Evolutionary conservation across 2,329 filamentous ascomycete genomes (phyloP), one percentile per base, ranked within the genome.

Genomic region (Colletotrichum ledebouriae): DNA sequence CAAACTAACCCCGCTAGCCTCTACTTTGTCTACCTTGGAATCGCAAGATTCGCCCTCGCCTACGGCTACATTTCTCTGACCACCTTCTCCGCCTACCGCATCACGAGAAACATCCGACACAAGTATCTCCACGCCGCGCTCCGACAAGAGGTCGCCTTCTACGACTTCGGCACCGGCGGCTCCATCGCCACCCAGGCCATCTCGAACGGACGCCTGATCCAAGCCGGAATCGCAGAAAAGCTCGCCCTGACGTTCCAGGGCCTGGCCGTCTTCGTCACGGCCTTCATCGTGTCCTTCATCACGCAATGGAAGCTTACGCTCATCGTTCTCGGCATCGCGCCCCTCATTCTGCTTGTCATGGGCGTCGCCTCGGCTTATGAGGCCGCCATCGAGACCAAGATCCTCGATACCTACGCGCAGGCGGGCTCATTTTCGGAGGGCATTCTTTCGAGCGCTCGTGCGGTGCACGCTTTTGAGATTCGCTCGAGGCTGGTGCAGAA

Each of bases 21-120:
- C 6, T 89, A 85, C 73, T 88, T 89, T 71, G 79, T 89, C 29
- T 89, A 88, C 69, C 78, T 89, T 12, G 88, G 87, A 71, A 78
- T 88, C 58, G 86, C 76, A 0, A 83, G 85, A 50, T 85, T 89
- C 67, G 73, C 77, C 22, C 75, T 86, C 15, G 79, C 83, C 12
- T 89, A 88, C 70, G 73, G 81, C 17, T 81, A 82, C 74, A 80
- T 80, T 53, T 73, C 77, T 3, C 76, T 79, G 56, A 74, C 87
- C 20, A 86, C 83, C 3, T 83, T 86, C 44, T 79, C 84, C 4
- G 84, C 85, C 2, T 83, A 84, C 59, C 79, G 85, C 10, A 84
- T 85, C 3, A 85, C 85, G 3, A 82, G 84, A 63, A 83, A 79
- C 37, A 76, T 83, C 37, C 78, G 87, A 10, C 79, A 82, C 55